These are phyloP conservation scores for Cephaloascus fragrans DNA, from an alignment of 805 yeast species.

Conservation along the genomic window DNA sequence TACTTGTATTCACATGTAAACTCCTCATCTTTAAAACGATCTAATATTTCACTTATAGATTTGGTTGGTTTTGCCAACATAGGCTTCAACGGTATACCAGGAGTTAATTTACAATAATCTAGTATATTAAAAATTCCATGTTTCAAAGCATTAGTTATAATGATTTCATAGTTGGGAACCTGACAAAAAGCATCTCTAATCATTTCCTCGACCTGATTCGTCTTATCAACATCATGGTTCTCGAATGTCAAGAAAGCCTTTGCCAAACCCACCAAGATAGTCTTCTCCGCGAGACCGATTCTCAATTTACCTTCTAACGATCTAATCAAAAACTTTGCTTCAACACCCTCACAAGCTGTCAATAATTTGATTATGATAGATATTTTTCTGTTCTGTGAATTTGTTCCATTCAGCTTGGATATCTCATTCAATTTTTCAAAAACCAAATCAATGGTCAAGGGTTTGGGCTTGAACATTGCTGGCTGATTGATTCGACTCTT, in stretches of 20 bases:
- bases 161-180: conserved; percentile 79
- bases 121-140: conserved; percentile 59
- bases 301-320: conserved; percentile 88
- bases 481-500: conserved; percentile 78
- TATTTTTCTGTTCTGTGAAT: conserved; percentile 73
- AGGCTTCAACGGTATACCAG: conserved; percentile 93
- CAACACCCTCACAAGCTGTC: conserved; percentile 76
- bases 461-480: conserved; percentile 86
- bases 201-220: conserved; percentile 63
- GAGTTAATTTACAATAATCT: conserved; percentile 65
- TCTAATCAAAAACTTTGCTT: conserved; percentile 85
- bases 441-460: conserved; percentile 64
- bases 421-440: conserved; percentile 67
- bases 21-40: conserved; percentile 72
- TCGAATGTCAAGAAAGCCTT: conserved; percentile 73
- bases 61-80: conserved; percentile 98
- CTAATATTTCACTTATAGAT: conserved; percentile 83
- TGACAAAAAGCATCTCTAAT: conserved; percentile 83
- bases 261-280: conserved; percentile 75
- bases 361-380: conserved; percentile 73
- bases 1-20: conserved; percentile 96
- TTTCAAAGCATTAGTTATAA: conserved; percentile 56
- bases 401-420: conserved; percentile 69
- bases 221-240: conserved; percentile 18
- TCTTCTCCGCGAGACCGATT: conserved; percentile 90